phyloP scores from a whole-genome alignment of 148 eudicot species.

The Chenopodium quinoa region DNA sequence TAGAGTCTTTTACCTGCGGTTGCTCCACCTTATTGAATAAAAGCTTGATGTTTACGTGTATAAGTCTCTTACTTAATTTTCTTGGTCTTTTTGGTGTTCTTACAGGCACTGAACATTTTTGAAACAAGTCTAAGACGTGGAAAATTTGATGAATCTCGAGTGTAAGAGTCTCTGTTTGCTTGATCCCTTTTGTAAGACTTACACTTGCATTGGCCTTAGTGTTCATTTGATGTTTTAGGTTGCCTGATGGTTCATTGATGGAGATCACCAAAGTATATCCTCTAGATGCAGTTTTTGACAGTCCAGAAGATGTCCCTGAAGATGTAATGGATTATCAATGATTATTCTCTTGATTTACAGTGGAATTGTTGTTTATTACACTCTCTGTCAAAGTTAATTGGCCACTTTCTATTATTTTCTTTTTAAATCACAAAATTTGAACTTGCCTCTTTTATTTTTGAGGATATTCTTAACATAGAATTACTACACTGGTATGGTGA shows the following conservation, averaged over 20 bases:
- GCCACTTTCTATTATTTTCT: background rate
- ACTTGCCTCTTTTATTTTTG: too few species aligned
- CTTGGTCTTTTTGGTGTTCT: background rate
- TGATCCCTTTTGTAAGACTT: background rate
- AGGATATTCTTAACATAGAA: background rate
- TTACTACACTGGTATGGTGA: background rate
- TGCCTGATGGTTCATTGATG: conserved; percentile 96
- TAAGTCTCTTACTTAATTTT: background rate
- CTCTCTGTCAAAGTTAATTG: background rate
- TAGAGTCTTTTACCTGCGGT: background rate
- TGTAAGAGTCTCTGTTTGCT: conserved; percentile 43
- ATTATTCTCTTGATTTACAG: background rate
- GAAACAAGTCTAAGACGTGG: conserved; percentile 94
- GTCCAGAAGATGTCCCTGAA: conserved; percentile 90
- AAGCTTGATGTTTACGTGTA: background rate
- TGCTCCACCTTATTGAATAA: background rate
- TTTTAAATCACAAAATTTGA: too few species aligned
- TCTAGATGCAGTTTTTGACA: conserved; percentile 87
- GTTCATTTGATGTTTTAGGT: conserved; percentile 42
- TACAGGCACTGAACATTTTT: conserved; percentile 86
- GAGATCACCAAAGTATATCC: conserved; percentile 86
- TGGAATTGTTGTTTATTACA: conserved; percentile 1
- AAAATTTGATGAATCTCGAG: conserved; percentile 87
- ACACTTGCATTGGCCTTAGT: background rate
- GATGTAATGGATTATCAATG: conserved; percentile 47